Evolutionary conservation across 441 rosid species (phyloP).

Genomic region (Erysimum pusillum): DNA sequence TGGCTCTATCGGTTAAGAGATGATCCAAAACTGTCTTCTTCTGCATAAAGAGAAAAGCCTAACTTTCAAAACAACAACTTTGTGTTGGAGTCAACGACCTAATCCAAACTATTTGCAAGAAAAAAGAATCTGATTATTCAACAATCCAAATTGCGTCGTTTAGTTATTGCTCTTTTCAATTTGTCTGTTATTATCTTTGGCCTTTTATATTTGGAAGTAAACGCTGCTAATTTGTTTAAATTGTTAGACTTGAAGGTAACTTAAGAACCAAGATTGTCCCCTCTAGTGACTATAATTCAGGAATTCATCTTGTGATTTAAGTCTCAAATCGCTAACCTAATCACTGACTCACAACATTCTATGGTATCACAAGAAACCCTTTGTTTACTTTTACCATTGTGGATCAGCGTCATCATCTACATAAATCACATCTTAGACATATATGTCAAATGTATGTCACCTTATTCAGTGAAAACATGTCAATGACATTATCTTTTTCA

Average conservation of each 20-base stretch:
- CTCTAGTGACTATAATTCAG: constrained; percentile 13
- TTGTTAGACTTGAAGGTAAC: constrained; percentile 27
- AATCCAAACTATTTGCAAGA: too few species aligned
- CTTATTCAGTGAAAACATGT: background rate
- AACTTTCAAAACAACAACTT: background rate
- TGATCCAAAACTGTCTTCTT: background rate
- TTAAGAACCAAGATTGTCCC: constrained; percentile 49
- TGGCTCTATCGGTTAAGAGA: too few species aligned
- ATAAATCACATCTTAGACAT: background rate
- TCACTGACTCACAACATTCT: constrained; percentile 50
- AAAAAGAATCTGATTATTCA: background rate
- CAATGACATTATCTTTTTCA: background rate
- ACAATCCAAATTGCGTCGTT: constrained; percentile 20
- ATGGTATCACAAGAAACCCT: constrained; percentile 51
- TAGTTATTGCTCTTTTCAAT: constrained; percentile 25
- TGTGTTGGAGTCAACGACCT: constrained; percentile 7
- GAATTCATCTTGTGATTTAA: constrained; percentile 43
- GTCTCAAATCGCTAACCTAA: constrained; percentile 72
- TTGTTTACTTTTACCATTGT: background rate
- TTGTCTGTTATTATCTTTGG: constrained; percentile 30
- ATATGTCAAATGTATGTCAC: background rate
- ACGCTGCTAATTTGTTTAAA: background rate
- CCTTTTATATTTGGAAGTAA: constrained; percentile 23
- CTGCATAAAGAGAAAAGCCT: background rate
- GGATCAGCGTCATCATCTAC: constrained; percentile 6